A percentile compares a stretch with the other conserved stretches of the same genome.
These are phyloP conservation scores for Penicillium digitatum DNA, from an alignment of 2,329 filamentous ascomycete genomes.

Conservation along the genomic window DNA sequence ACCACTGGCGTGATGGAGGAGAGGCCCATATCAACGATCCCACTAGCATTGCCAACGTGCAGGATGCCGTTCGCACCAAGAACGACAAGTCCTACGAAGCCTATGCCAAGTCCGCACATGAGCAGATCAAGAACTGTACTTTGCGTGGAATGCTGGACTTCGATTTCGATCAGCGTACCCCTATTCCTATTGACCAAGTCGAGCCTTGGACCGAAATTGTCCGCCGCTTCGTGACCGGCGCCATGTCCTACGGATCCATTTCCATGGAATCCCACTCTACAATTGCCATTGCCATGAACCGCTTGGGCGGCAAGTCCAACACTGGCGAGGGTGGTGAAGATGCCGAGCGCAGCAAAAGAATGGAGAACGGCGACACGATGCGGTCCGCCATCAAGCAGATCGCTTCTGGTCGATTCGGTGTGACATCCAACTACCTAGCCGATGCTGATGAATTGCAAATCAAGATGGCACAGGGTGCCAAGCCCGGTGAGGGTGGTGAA, in stretches of 20 bases:
- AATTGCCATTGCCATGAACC: constrained; percentile 92
- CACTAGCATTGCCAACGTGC: constrained; percentile 90
- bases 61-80: constrained; percentile 93
- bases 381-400: constrained; percentile 97
- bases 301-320: constrained; percentile 93
- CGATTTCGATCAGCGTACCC: constrained; percentile 79
- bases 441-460: constrained; percentile 96
- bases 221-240: constrained; percentile 90
- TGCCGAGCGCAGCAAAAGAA: constrained; percentile 76
- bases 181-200: constrained; percentile 92
- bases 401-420: constrained; percentile 91
- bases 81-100: constrained; percentile 98
- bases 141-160: constrained; percentile 92
- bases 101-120: constrained; percentile 87
- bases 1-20: constrained; percentile 96
- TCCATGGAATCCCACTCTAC: constrained; percentile 98
- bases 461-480: constrained; percentile 98
- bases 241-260: constrained; percentile 98
- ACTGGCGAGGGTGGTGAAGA: constrained; percentile 97
- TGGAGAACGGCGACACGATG: constrained; percentile 95
- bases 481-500: constrained; percentile 96
- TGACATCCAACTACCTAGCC: constrained; percentile 89
- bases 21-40: constrained; percentile 95
- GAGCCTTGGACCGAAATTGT: constrained; percentile 98
- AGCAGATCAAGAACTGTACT: constrained; percentile 95